A percentile compares a stretch with the other conserved stretches of the same genome.
Conservation (phyloP, 1,139 yeast genomes). For the Debaryomyces coudertii region DNA sequence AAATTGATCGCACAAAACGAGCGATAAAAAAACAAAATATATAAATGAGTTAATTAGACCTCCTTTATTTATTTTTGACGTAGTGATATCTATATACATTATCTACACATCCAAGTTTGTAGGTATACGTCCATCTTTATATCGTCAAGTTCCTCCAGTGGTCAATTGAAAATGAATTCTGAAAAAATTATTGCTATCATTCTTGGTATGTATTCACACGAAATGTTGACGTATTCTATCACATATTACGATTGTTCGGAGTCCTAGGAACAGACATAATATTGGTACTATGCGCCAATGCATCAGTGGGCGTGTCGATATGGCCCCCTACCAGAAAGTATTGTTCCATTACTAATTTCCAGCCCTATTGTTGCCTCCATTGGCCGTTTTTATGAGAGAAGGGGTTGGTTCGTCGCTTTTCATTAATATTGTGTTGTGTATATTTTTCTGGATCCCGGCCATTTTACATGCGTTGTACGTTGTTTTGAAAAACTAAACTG, state of each 20-base stretch:
- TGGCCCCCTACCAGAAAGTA: not conserved
- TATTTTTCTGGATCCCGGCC: constrained; percentile 74
- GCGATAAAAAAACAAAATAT: constrained; percentile 1
- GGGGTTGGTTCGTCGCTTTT: constrained; percentile 65
- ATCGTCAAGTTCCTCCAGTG: constrained; percentile 1
- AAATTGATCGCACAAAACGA: not conserved
- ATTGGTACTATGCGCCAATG: not conserved
- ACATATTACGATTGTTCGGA: not conserved
- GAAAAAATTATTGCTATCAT: constrained; percentile 48
- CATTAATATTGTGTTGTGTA: constrained; percentile 63
- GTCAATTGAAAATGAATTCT: constrained; percentile 34
- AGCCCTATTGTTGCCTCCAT: constrained; percentile 71
- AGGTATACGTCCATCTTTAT: not conserved
- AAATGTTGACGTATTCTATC: not conserved
- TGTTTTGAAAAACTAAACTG: constrained; percentile 41
- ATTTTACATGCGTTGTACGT: constrained; percentile 71
- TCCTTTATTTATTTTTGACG: not conserved
- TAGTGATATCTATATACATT: not conserved
- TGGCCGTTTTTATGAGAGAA: constrained; percentile 68
- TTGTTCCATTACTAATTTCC: constrained; percentile 16
- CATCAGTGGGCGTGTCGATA: not conserved
- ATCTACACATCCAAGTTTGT: not conserved
- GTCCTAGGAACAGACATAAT: not conserved
- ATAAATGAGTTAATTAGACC: not conserved
- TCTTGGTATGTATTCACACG: constrained; percentile 28